Conservation (phyloP, 1,284 basidiomycete genomes). For the Cutaneotrichosporon dermatis region DNA sequence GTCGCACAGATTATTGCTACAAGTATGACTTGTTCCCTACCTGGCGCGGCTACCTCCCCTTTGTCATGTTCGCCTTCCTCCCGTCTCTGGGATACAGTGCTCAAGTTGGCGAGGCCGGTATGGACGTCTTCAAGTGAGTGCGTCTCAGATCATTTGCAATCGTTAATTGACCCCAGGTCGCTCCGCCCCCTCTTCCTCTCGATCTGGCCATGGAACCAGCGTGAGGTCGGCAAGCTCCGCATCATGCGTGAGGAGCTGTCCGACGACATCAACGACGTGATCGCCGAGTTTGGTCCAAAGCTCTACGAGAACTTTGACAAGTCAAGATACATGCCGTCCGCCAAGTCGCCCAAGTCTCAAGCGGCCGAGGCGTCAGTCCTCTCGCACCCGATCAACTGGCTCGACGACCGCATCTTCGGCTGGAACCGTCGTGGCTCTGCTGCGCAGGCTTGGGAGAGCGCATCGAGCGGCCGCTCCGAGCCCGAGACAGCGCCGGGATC, state of each 20-base stretch:
- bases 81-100: conserved; percentile 85
- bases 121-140: conserved; percentile 92
- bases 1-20: conserved; percentile 70
- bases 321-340: conserved; percentile 77
- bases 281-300: conserved; percentile 81
- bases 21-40: conserved; percentile 59
- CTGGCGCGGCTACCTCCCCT: conserved; percentile 72
- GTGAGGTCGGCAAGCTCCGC: conserved; percentile 74
- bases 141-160: neutral
- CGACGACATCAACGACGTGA: conserved; percentile 81
- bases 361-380: conserved; percentile 41
- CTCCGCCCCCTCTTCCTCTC: conserved; percentile 87
- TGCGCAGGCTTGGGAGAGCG: conserved; percentile 41
- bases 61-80: conserved; percentile 68
- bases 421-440: conserved; percentile 43
- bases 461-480: conserved; percentile 25
- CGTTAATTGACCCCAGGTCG: conserved; percentile 63
- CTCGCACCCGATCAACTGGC: conserved; percentile 49
- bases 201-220: conserved; percentile 84
- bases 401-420: conserved; percentile 50
- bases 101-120: conserved; percentile 99
- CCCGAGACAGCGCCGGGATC: conserved; percentile 33
- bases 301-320: conserved; percentile 85
- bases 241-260: conserved; percentile 72
- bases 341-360: conserved; percentile 52